phyloP scores from a whole-genome alignment of 148 eudicot genomes.

The Silene conica region DNA sequence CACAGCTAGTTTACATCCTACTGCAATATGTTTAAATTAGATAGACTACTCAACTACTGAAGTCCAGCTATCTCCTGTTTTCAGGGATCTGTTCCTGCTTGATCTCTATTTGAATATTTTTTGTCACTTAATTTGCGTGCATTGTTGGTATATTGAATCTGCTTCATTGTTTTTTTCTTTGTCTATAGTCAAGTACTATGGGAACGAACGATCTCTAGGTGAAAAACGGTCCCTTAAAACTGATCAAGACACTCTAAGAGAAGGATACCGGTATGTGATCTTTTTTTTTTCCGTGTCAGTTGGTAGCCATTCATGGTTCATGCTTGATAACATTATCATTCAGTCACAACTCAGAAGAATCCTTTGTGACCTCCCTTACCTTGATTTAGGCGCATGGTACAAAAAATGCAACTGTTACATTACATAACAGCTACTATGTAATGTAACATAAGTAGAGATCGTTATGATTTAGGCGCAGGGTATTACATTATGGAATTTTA shows the following conservation, averaged over 20 bases:
- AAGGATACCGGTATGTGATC: conserved; percentile 63
- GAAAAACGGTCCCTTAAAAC: conserved; percentile 59
- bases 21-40: not conserved
- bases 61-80: not conserved
- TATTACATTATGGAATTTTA: too few species aligned
- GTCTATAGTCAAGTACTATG: conserved; percentile 61
- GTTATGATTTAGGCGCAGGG: too few species aligned
- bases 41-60: not conserved
- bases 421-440: not conserved
- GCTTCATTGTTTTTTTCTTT: not conserved
- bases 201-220: conserved; percentile 34
- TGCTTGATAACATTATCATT: not conserved
- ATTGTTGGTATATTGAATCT: not conserved
- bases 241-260: conserved; percentile 86
- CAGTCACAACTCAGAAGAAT: not conserved
- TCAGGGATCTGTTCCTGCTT: not conserved
- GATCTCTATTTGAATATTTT: not conserved
- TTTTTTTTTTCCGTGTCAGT: not conserved
- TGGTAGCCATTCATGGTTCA: not conserved
- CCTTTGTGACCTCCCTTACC: not conserved
- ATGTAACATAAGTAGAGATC: too few species aligned
- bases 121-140: conserved; percentile 1
- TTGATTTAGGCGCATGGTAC: not conserved
- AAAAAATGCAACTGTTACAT: not conserved
- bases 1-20: not conserved